Evolutionary conservation across 345 rosid genomes (phyloP), one percentile per base, ranked within the genome.

Genomic region (Lepidium sativum): DNA sequence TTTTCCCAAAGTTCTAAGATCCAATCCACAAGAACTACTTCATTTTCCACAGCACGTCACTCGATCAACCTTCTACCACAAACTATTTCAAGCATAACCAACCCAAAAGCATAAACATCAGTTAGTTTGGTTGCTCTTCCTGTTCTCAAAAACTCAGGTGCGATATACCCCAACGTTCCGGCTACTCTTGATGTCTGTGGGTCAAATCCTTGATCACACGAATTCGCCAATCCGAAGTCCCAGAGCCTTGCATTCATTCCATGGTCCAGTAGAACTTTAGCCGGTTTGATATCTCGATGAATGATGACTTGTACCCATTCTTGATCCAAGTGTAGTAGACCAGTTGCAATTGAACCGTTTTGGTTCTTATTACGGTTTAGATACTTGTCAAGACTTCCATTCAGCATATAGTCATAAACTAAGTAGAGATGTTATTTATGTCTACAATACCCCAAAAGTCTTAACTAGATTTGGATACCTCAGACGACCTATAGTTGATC

Each of bases 321-420:
- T 58, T 79, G 77, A 32, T 81, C 83, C 16, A 81, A 29, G 20
- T 79, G 67, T 2, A 75, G 13, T 0, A 81, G 63, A 15, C 74
- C 83, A 9, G 67, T 60, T 2, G 77, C 80, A 6, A 39, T 42
- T 53, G 2, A 82, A 78, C 27, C 14, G 1, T 43, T 20, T 67
- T 55, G 65, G n/a, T 16, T 27, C 21, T 35, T 55, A 2, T 54
- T 21, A 53, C 54, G 8, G 41, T 56, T 29, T 3, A 81, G 62
- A 58, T 50, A 70, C 55, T 66, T 74, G 61, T 79, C 83, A 11
- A 79, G 75, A 49, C 85, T 81, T 6, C 80, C 77, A 15, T 81
- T 78, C 1, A 78, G 76, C 81, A 81, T 81, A 10, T 47, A 81
- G 38, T 81, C 81, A 63, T 77, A 82, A 8, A 77, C 79, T 56